Evolutionary conservation across 371 early-diverging fungal species (phyloP), one percentile per base, ranked within the genome.

Genomic region (Syncephalastrum racemosum): DNA sequence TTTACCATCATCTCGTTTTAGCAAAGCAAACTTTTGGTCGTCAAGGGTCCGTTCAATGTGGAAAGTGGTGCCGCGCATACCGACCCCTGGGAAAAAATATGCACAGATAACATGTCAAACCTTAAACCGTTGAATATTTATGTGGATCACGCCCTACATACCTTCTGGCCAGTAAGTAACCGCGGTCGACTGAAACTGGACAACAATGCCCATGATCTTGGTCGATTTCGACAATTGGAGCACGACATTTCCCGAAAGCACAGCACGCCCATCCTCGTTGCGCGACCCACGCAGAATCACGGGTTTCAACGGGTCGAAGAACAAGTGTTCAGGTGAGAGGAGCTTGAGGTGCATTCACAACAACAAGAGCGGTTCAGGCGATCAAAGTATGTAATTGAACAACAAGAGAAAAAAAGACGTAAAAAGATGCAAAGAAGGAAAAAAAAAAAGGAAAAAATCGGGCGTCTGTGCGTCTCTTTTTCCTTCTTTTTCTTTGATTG

Each of bases 111-210:
- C 10, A 51, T 18, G 16, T 15, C 19, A 51, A n/a, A 18, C 16
- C 15, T 51, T 31, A 31, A 31, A 31, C 36, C 10, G 12, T 8
- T 2, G 12, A 8, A 31, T 31, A 8, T 2, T 10, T 2, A 31
- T 10, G 36, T 10, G 8, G 36, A 2, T 2, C 10, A 22, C 1
- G 36, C 2, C 36, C 6, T 10, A 10, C 36, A 2, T 66, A 72
- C 77, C 77, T 70, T 76, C 77, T 4, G 77, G 77, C 77, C 77
- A 76, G 54, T 72, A 72, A n/a, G 77, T 76, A 16, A 66, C 70
- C 0, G 68, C 70, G 0, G 61, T 64, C n/a, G 64, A 68, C 50
- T 70, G 68, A 40, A 76, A 59, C 5, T 66, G 64, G 43, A 72
- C 77, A 24, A 63, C 55, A 19, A 76, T 69, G 20, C 54, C 63